Conservation (phyloP, 2,329 filamentous ascomycete genomes). For the Pestalotiopsis sp. region DNA sequence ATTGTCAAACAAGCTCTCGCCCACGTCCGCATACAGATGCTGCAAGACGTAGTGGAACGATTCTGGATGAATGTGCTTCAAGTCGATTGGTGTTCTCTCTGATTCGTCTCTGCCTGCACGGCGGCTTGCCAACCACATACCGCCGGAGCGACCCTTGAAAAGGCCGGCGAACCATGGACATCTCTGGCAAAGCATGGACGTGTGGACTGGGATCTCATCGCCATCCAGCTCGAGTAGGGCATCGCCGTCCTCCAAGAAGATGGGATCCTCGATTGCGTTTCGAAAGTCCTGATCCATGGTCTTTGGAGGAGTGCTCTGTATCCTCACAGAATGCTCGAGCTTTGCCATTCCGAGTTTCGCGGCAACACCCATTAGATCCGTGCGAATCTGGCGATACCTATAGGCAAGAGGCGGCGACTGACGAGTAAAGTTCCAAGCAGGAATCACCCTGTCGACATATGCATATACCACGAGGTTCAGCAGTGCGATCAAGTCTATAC, state of each 20-base stretch:
- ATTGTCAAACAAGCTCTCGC: conserved; percentile 79
- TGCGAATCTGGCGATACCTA: conserved; percentile 78
- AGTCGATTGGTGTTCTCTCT: conserved; percentile 63
- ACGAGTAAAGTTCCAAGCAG: conserved; percentile 82
- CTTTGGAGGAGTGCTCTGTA: conserved; percentile 68
- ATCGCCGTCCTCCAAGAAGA: conserved; percentile 80
- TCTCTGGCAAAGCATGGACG: conserved; percentile 75
- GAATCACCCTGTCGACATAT: conserved; percentile 79
- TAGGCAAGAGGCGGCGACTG: conserved; percentile 66
- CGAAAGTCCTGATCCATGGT: conserved; percentile 72
- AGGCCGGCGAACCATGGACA: conserved; percentile 92
- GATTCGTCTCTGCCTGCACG: conserved; percentile 44
- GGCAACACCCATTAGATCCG: conserved; percentile 86
- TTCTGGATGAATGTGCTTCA: conserved; percentile 75
- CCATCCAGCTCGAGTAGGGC: conserved; percentile 77
- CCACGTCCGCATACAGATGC: conserved; percentile 82
- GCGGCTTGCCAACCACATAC: conserved; percentile 79
- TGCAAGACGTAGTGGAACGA: conserved; percentile 80
- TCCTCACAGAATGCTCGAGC: conserved; percentile 76
- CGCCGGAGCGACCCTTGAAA: conserved; percentile 84
- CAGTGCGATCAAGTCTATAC: conserved; percentile 75
- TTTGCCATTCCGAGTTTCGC: conserved; percentile 69
- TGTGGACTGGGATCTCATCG: conserved; percentile 74
- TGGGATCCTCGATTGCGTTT: conserved; percentile 66
- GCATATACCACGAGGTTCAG: conserved; percentile 79